Conservation (phyloP, 1,284 basidiomycete genomes). For the Phylloboletellus chloephorus region DNA sequence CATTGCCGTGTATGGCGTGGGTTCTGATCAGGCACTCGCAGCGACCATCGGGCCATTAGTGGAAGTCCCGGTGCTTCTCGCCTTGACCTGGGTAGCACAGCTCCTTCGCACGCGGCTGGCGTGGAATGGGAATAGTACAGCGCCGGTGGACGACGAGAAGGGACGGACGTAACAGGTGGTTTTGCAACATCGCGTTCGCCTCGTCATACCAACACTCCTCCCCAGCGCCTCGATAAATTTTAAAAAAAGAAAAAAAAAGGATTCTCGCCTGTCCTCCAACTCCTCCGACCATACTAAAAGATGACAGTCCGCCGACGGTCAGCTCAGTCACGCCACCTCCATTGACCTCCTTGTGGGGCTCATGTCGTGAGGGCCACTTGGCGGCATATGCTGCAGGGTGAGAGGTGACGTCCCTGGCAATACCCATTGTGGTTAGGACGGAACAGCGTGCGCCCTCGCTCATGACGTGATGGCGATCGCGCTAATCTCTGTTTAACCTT, state of each 20-base stretch:
- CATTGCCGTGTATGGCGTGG: constrained; percentile 72
- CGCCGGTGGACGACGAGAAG: constrained; percentile 4
- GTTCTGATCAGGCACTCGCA: constrained; percentile 70
- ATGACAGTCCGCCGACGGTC: constrained; percentile 72
- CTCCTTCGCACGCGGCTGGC: constrained; percentile 43
- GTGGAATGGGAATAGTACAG: constrained; percentile 33
- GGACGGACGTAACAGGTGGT: too few species aligned
- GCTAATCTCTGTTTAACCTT: constrained; percentile 60
- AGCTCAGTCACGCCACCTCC: constrained; percentile 51
- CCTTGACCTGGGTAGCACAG: constrained; percentile 67
- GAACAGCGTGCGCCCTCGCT: constrained; percentile 24
- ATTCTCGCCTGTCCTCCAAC: constrained; percentile 36
- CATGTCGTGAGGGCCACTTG: constrained; percentile 78
- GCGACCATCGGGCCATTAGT: constrained; percentile 76
- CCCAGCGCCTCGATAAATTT: too few species aligned
- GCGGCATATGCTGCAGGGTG: constrained; percentile 89
- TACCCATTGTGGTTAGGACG: too few species aligned
- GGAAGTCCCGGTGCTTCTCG: constrained; percentile 73
- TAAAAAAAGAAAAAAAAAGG: too few species aligned
- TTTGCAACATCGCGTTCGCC: too few species aligned
- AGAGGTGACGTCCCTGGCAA: constrained; percentile 58
- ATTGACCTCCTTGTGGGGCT: constrained; percentile 40
- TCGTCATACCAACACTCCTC: not conserved
- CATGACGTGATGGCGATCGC: constrained; percentile 75
- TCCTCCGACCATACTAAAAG: constrained; percentile 83